phyloP scores from a whole-genome alignment of 441 rosid species.

The Eutrema salsugineum region DNA sequence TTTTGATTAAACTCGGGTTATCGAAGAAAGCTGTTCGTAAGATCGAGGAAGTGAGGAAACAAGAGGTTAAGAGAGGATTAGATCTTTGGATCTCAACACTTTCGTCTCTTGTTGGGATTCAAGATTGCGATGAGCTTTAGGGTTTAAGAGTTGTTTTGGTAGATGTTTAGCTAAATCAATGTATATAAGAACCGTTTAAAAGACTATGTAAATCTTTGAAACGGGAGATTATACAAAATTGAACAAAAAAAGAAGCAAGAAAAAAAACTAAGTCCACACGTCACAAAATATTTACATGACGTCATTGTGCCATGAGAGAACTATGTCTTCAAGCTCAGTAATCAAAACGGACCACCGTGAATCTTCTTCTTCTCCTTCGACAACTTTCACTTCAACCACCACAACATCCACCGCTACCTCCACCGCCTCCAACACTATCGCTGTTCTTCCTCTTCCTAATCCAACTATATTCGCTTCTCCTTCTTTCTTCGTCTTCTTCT shows the following conservation, averaged over 20 bases:
- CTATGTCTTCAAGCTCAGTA: constrained; percentile 58
- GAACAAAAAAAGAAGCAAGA: background rate
- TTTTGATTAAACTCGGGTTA: constrained; percentile 65
- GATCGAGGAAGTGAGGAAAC: constrained; percentile 47
- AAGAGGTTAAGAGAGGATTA: constrained; percentile 44
- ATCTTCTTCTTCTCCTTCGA: constrained; percentile 47
- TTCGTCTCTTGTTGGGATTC: constrained; percentile 46
- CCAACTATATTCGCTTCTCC: constrained; percentile 43
- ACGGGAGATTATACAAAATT: constrained; percentile 16
- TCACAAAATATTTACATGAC: constrained; percentile 33
- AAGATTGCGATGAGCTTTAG: constrained; percentile 21
- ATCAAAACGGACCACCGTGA: constrained; percentile 63
- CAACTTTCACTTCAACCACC: constrained; percentile 62
- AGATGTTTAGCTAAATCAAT: background rate
- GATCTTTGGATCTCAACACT: constrained; percentile 54
- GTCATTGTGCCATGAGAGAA: constrained; percentile 64
- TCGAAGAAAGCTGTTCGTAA: constrained; percentile 51
- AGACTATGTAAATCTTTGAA: background rate
- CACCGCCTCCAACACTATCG: constrained; percentile 45
- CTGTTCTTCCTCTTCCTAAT: constrained; percentile 54
- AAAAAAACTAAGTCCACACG: background rate
- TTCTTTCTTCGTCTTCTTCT: constrained; percentile 53
- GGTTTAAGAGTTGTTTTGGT: background rate
- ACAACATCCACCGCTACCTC: constrained; percentile 48
- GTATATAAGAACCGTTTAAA: constrained; percentile 2